Evolutionary conservation across 2,329 filamentous ascomycete genomes (phyloP), one percentile per base, ranked within the genome.

Genomic region (Sporothrix phasma): DNA sequence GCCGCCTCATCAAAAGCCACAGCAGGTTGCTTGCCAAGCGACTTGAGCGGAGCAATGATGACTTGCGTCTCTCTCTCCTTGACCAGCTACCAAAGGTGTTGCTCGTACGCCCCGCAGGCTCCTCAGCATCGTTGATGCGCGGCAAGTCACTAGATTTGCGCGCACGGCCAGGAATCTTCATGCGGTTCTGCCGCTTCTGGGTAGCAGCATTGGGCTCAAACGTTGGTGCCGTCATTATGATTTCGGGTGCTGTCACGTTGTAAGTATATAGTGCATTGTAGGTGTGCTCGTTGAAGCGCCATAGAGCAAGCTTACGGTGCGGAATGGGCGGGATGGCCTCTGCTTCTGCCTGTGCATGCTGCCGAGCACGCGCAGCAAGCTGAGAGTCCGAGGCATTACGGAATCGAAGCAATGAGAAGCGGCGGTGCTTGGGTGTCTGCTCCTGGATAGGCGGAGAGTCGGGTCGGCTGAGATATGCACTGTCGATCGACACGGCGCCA

Each of bases 311-410:
- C 75, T 68, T 84, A 85, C 79, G 82, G 76, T 77, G 82, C 72
- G 79, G 85, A 72, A 83, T 79, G 70, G 80, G 86, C 70, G 80
- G 84, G 24, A 79, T 75, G 69, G 78, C 81, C 70, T 81, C 78
- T n/a, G n/a, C n/a, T 67, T 81, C 78, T 66, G 79, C 78, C 67
- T 77, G 75, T 7, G 73, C 74, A 64, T 91, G 87, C 70, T 88
- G 84, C 73, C 88, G 92, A 61, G 88, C 88, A 73, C 85, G 84
- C 34, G 86, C 79, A 11, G 90, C 91, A 66, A 97, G 78, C 74
- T 97, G 92, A 60, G 92, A 89, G 76, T 97, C 93, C 8, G 92
- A 97, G 67, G 91, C 92, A 82, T 96, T 92, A 71, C 92, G 89
- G 74, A 94, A 92, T 72, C 88, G 87, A 76, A 96, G 79, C 75